Base-by-base conservation (phyloP, 768 basidiomycete genomes). In the Tricholoma hemisulphureum region DNA sequence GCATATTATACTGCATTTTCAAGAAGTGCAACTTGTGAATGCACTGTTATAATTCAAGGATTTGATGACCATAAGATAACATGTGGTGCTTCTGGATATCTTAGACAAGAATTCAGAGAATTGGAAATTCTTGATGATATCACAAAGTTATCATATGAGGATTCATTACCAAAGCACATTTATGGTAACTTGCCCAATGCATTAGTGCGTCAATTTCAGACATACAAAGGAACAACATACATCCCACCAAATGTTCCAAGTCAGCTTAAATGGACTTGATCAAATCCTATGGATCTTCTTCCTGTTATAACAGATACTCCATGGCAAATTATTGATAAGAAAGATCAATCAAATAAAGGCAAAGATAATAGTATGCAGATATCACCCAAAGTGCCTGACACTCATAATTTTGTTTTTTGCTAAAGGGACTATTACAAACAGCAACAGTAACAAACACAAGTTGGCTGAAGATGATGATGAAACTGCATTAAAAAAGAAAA, bases 1-100 rank as follows among this genome's bases (percentile, higher is more conserved):
- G 55, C 68, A 10, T 60, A 59, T 24, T 75, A 75, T 54, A 73
- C 72, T 0, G 62, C 67, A 9, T 57, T 76, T 0, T 75, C 73
- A 9, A 43, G 67, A 23, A 63, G 69, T 57, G 39, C 63, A 6
- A 57, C 55, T 6, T 61, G 67, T 10, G 58, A 50, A 16, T 61
- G 62, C 2, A 73, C 69, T 28, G 26, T 50, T 29, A 50, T 50
- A 28, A n/a, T 50, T 16, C 48, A 50, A 50, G n/a, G n/a, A n/a
- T n/a, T n/a, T n/a, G n/a, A n/a, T n/a, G n/a, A n/a, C n/a, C n/a
- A n/a, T n/a, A n/a, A n/a, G n/a, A n/a, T n/a, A n/a, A n/a, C n/a
- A n/a, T n/a, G n/a, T n/a, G n/a, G n/a, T n/a, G n/a, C n/a, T n/a
- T n/a, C n/a, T n/a, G n/a, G n/a, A n/a, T n/a, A n/a, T n/a, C n/a